Percentiles rank a stretch among this genome's conserved stretches.
These are phyloP conservation scores for Monosporascus sp. DNA, from an alignment of 2,329 filamentous ascomycete species.

Conservation along the genomic window DNA sequence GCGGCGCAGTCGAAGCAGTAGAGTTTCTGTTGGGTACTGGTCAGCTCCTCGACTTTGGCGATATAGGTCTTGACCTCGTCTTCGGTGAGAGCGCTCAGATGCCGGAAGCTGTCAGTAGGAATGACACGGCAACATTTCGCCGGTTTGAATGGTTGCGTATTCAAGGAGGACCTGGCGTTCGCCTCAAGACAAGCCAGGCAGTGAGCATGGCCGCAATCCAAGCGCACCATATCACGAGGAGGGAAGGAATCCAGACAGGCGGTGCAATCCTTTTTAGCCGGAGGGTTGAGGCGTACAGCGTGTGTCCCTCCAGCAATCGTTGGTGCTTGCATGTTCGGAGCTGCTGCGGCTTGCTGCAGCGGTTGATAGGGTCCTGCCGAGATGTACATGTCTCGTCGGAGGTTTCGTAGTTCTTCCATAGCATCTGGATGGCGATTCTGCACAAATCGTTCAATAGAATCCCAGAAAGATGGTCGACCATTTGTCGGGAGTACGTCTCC, in stretches of 20 bases:
- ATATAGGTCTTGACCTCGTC: slow-evolving; percentile 6
- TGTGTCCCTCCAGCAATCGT: not conserved
- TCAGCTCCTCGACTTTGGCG: slow-evolving; percentile 9
- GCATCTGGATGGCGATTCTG: too few relatives aligned
- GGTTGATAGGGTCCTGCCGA: too few relatives aligned
- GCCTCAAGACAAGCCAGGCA: slow-evolving; percentile 4
- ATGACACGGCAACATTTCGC: slow-evolving; percentile 13
- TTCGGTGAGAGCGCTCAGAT: not conserved
- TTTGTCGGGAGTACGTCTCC: too few relatives aligned
- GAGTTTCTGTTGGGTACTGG: slow-evolving; percentile 2
- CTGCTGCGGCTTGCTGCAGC: too few relatives aligned
- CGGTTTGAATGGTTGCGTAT: slow-evolving; percentile 8
- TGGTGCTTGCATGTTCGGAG: too few relatives aligned
- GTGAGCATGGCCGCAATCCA: slow-evolving; percentile 5
- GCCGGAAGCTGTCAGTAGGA: not conserved
- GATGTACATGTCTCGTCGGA: too few relatives aligned
- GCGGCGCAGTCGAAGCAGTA: slow-evolving; percentile 14
- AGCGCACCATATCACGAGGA: not conserved
- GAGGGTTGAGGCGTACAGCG: not conserved
- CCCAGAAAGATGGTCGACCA: too few relatives aligned
- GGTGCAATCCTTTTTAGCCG: slow-evolving; percentile 1
- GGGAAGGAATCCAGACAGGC: slow-evolving; percentile 2
- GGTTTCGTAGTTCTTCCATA: too few relatives aligned
- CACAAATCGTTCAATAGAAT: too few relatives aligned
- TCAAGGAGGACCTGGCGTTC: slow-evolving; percentile 2